Percentiles rank a stretch among this genome's conserved stretches.
Evolutionary conservation across 495 filamentous ascomycete species (phyloP).

Genomic region (Neurospora discreta): DNA sequence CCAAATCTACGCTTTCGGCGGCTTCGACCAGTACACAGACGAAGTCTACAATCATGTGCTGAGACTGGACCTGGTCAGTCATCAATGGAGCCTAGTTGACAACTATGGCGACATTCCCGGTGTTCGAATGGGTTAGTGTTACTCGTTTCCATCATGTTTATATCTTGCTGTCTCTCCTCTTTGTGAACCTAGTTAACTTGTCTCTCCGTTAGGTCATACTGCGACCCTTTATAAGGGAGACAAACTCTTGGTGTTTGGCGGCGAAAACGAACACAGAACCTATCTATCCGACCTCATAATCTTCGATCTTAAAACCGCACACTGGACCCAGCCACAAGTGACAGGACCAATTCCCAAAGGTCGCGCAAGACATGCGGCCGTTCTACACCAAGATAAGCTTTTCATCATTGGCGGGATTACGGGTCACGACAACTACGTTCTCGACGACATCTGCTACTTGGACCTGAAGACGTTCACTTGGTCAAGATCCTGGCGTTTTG

Average conservation of each 20-base stretch:
- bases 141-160: background rate
- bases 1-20: constrained; percentile 94
- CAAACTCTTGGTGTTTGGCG: constrained; percentile 90
- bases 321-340: constrained; percentile 87
- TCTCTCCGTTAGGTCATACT: constrained; percentile 60
- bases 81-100: constrained; percentile 91
- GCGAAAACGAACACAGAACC: constrained; percentile 93
- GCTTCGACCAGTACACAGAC: constrained; percentile 98
- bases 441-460: constrained; percentile 92
- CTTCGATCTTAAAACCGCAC: constrained; percentile 83
- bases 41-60: constrained; percentile 99
- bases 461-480: constrained; percentile 97
- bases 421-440: constrained; percentile 73
- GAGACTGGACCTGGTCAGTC: constrained; percentile 67
- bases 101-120: constrained; percentile 98
- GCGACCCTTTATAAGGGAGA: constrained; percentile 90
- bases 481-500: constrained; percentile 93
- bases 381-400: constrained; percentile 90
- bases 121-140: constrained; percentile 78
- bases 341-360: constrained; percentile 75
- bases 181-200: background rate
- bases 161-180: background rate
- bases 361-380: constrained; percentile 82
- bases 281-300: constrained; percentile 94
- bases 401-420: constrained; percentile 89